Base-by-base conservation (phyloP, 2,329 filamentous ascomycete species). In the Xylariaceae sp. region DNA sequence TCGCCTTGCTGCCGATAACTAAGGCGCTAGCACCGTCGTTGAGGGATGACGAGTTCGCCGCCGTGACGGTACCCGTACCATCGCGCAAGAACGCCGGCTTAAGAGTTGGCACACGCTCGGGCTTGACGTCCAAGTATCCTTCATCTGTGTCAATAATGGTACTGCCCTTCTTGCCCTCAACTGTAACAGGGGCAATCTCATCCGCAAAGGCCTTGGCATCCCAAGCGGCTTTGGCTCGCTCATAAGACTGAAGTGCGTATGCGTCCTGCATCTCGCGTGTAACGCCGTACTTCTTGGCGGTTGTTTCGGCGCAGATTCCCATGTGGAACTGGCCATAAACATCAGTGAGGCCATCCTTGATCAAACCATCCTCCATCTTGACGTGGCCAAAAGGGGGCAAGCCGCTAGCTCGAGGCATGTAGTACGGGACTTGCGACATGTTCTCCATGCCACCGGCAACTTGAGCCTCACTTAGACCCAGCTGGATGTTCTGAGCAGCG, bases 311-410 rank as follows among this genome's bases (percentile, higher is more conserved):
- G 72, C 94, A 99, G 68, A 94, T 92, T 49, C 94, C 94, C 94
- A 99, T 99, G 76, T 97, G 94, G 70, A 97, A 89, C 72, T 96
- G 85, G 73, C 96, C 92, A 76, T 97, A 99, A 11, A 96, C 93
- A 72, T 99, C 94, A 79, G 91, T 96, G 62, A 99, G 77, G 0
- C 94, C 94, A 71, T 99, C 94, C 74, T 94, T 94, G 72, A 97
- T 88, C 68, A 99, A 77, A 0, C 93, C 94, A 70, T 99, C 94
- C 74, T 96, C 88, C 75, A 96, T 78, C 75, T 89, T 89, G 67
- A 94, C 80, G 69, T 96, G 86, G 39, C 94, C 94, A 70, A 97
- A 97, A 0, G 91, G 79, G 1, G 92, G 90, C 67, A 94, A 80
- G 63, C 88, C 84, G 70, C 86, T 90, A n/a, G 91, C 85, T 37